These are phyloP conservation scores for Arthrobotrys conoides DNA, from an alignment of 2,329 filamentous ascomycete genomes.

Conservation along the genomic window DNA sequence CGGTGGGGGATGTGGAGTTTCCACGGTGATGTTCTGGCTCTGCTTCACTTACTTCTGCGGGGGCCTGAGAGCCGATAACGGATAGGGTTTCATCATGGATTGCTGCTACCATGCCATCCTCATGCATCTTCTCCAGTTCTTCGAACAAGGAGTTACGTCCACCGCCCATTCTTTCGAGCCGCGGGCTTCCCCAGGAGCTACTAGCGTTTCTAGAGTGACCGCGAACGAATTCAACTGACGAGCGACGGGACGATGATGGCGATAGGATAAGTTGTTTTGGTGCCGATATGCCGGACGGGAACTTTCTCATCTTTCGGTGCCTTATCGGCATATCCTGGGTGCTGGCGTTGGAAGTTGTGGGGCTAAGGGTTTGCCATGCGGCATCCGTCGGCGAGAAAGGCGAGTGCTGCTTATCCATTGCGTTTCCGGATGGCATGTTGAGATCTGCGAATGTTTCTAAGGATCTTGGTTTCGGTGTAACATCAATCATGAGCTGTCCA, in stretches of 20 bases:
- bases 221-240: constrained; percentile 53
- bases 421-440: constrained; percentile 35
- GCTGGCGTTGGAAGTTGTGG: constrained; percentile 55
- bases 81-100: constrained; percentile 55
- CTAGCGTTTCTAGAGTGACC: constrained; percentile 55
- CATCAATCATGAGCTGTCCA: constrained; percentile 56
- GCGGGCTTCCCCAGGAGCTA: constrained; percentile 55
- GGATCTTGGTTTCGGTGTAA: constrained; percentile 52
- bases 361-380: constrained; percentile 54
- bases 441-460: constrained; percentile 53
- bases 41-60: constrained; percentile 53
- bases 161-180: constrained; percentile 42
- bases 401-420: constrained; percentile 19
- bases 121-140: constrained; percentile 54
- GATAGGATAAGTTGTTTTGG: constrained; percentile 58
- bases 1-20: constrained; percentile 52
- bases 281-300: constrained; percentile 54
- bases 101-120: constrained; percentile 45
- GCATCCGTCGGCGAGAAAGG: constrained; percentile 47
- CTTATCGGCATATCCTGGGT: constrained; percentile 45
- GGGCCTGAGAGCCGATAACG: constrained; percentile 38
- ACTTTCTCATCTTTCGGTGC: constrained; percentile 60
- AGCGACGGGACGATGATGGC: constrained; percentile 51
- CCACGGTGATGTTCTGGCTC: constrained; percentile 36
- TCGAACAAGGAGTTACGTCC: constrained; percentile 55